Evolutionary conservation across 2,329 filamentous ascomycete genomes (phyloP).

Genomic region (Talaromyces albobiverticillius): DNA sequence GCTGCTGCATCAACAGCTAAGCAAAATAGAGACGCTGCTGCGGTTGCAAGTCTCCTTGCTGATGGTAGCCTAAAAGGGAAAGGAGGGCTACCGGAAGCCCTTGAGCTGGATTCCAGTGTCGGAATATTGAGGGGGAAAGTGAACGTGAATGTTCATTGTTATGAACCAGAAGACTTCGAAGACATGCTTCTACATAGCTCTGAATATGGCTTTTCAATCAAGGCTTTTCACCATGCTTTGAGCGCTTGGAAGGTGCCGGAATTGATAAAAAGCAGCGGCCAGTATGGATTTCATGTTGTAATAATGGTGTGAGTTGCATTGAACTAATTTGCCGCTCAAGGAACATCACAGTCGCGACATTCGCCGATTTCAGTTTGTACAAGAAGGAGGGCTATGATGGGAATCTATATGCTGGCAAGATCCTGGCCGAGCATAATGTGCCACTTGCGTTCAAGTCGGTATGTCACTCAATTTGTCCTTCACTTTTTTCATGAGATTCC

Average conservation of each 20-base stretch:
- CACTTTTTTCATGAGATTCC: not conserved
- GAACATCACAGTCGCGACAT: constrained; percentile 58
- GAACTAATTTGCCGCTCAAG: constrained; percentile 52
- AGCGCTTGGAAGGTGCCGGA: constrained; percentile 66
- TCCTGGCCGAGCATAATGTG: constrained; percentile 62
- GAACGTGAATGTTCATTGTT: constrained; percentile 69
- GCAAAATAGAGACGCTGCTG: constrained; percentile 11
- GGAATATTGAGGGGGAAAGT: constrained; percentile 66
- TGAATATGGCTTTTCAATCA: constrained; percentile 66
- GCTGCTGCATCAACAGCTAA: constrained; percentile 46
- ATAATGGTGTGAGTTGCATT: constrained; percentile 23
- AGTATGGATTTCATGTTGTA: constrained; percentile 8
- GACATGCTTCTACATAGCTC: constrained; percentile 68
- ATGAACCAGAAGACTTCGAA: constrained; percentile 67
- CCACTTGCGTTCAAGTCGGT: constrained; percentile 67
- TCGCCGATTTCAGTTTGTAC: constrained; percentile 72
- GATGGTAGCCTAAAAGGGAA: constrained; percentile 39
- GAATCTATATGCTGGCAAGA: constrained; percentile 65
- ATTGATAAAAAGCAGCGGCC: constrained; percentile 32
- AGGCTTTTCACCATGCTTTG: constrained; percentile 69
- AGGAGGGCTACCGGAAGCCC: constrained; percentile 59
- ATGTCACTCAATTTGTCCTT: too few species aligned
- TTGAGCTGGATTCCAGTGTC: constrained; percentile 62
- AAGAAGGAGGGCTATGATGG: constrained; percentile 65
- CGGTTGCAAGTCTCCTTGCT: constrained; percentile 10